Evolutionary conservation across 2,329 filamentous ascomycete genomes (phyloP).

Genomic region (Cyclaneusma minus): DNA sequence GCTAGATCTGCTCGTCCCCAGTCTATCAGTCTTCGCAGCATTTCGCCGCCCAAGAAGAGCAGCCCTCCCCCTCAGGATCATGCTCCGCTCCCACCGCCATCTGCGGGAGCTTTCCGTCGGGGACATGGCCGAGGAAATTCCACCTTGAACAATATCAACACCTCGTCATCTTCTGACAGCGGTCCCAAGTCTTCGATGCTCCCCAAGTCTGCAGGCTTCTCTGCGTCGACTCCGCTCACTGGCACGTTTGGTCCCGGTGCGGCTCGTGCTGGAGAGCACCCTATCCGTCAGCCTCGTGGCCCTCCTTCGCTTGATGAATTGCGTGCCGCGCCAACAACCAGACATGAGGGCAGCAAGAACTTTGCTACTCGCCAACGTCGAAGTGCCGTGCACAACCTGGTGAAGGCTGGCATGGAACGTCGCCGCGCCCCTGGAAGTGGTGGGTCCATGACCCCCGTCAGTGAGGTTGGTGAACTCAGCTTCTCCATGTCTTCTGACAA

Average conservation of each 20-base stretch:
- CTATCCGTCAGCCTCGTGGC: slow-evolving; percentile 79
- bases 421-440: slow-evolving; percentile 55
- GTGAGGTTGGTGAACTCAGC: slow-evolving; percentile 55
- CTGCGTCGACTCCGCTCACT: slow-evolving; percentile 65
- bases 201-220: slow-evolving; percentile 66
- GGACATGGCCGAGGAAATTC: slow-evolving; percentile 86
- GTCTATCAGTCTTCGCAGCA: slow-evolving; percentile 40
- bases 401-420: slow-evolving; percentile 76
- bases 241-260: slow-evolving; percentile 89
- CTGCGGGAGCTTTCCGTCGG: slow-evolving; percentile 81
- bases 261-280: slow-evolving; percentile 85
- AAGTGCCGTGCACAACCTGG: slow-evolving; percentile 79
- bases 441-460: slow-evolving; percentile 78
- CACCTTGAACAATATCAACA: slow-evolving; percentile 28
- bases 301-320: slow-evolving; percentile 88
- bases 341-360: slow-evolving; percentile 93
- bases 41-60: slow-evolving; percentile 48
- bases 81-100: slow-evolving; percentile 68
- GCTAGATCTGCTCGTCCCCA: slow-evolving; percentile 33
- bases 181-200: slow-evolving; percentile 42
- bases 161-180: slow-evolving; percentile 17
- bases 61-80: slow-evolving; percentile 55
- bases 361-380: slow-evolving; percentile 87
- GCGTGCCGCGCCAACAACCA: slow-evolving; percentile 74
- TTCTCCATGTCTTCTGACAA: slow-evolving; percentile 54